Evolutionary conservation across 768 basidiomycete species (phyloP).

Genomic region (Mycena pura): DNA sequence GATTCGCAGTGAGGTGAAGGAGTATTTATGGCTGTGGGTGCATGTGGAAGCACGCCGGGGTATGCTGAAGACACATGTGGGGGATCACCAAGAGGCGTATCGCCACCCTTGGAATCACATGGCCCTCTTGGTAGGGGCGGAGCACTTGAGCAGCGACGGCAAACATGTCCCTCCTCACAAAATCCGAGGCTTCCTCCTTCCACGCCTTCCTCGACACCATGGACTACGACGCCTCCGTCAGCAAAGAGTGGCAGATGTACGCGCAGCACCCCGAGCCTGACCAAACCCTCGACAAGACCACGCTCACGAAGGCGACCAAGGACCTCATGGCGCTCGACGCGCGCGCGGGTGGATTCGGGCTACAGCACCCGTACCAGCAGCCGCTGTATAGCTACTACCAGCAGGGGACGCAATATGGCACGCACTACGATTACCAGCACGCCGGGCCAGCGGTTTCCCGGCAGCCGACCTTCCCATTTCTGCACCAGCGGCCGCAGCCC

Average conservation of each 20-base stretch:
- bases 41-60: too few species aligned
- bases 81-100: too few species aligned
- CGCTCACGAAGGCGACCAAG: constrained; percentile 80
- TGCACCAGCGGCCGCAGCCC: constrained; percentile 30
- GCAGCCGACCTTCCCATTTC: constrained; percentile 29
- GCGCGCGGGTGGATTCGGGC: constrained; percentile 46
- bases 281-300: constrained; percentile 60
- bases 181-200: constrained; percentile 21
- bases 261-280: constrained; percentile 34
- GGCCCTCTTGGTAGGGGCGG: not conserved
- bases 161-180: constrained; percentile 20
- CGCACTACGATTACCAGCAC: constrained; percentile 24
- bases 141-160: not conserved
- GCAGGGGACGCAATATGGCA: constrained; percentile 26
- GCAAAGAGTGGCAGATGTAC: constrained; percentile 26
- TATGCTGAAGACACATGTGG: too few species aligned
- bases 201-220: constrained; percentile 27
- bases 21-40: too few species aligned
- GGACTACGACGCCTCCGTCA: constrained; percentile 21
- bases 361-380: constrained; percentile 25
- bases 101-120: too few species aligned
- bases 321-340: constrained; percentile 80
- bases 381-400: constrained; percentile 23
- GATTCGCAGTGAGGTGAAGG: too few species aligned
- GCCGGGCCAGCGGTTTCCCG: constrained; percentile 22